Evolutionary conservation across 129 eudicot species (phyloP).

Genomic region (Helianthus tuberosus): DNA sequence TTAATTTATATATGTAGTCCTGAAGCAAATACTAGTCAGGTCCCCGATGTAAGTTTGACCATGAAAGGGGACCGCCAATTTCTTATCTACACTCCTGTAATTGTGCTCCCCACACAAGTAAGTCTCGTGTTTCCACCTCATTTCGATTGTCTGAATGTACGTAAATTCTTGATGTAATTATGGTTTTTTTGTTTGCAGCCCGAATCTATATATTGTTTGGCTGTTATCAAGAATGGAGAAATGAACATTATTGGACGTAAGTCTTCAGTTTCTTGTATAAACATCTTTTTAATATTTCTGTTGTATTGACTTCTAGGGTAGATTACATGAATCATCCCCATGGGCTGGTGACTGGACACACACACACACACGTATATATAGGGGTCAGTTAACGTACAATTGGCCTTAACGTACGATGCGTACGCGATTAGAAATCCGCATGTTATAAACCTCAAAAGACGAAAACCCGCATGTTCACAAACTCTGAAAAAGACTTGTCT

Average conservation of each 20-base stretch:
- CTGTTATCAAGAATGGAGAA: slow-evolving; percentile 62
- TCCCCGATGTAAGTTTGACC: slow-evolving; percentile 60
- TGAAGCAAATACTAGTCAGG: slow-evolving; percentile 51
- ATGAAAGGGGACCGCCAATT: slow-evolving; percentile 67
- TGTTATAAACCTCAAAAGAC: no score
- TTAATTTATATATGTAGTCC: slow-evolving; percentile 43
- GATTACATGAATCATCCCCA: neutral
- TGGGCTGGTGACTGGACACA: neutral
- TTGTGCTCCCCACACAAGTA: slow-evolving; percentile 67
- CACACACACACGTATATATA: no score
- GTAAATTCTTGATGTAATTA: slow-evolving; percentile 11
- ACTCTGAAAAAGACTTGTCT: no score
- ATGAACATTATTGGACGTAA: slow-evolving; percentile 90
- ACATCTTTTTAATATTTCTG: neutral
- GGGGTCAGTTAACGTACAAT: no score
- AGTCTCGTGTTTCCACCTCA: slow-evolving; percentile 12
- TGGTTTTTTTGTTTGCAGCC: slow-evolving; percentile 50
- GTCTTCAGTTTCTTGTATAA: slow-evolving; percentile 26
- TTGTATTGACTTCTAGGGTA: neutral
- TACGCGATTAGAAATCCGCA: no score
- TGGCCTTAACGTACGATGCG: no score
- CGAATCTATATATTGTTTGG: slow-evolving; percentile 69
- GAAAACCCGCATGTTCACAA: no score
- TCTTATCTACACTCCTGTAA: slow-evolving; percentile 58
- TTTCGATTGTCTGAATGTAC: neutral